Percentiles rank a stretch among this genome's conserved stretches.
Evolutionary conservation across 352 stramenopile species (phyloP).

Genomic region (Phytophthora lateralis): DNA sequence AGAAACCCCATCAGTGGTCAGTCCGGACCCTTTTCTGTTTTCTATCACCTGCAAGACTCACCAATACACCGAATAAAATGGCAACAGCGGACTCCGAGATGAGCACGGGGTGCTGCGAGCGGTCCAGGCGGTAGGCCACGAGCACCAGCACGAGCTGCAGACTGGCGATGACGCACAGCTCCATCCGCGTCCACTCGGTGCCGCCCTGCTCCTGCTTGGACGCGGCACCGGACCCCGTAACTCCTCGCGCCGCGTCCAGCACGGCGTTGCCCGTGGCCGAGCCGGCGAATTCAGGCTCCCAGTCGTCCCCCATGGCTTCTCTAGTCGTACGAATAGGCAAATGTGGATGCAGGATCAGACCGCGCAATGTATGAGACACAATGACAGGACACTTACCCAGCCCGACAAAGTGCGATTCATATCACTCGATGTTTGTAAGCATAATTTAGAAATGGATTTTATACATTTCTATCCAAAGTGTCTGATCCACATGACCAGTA

Average conservation of each 20-base stretch:
- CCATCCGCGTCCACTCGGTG: slow-evolving; percentile 70
- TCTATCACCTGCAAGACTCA: slow-evolving; percentile 31
- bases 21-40: slow-evolving; percentile 6
- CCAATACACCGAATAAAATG: slow-evolving; percentile 86
- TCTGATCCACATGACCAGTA: background rate
- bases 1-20: slow-evolving; percentile 16
- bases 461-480: no score
- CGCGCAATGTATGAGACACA: background rate
- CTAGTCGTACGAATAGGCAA: slow-evolving; percentile 14
- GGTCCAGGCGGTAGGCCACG: slow-evolving; percentile 81
- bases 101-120: slow-evolving; percentile 60
- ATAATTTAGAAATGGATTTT: background rate
- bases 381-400: slow-evolving; percentile 5
- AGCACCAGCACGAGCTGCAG: slow-evolving; percentile 84
- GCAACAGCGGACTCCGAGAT: slow-evolving; percentile 85
- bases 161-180: slow-evolving; percentile 82
- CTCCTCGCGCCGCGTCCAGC: slow-evolving; percentile 34
- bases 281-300: slow-evolving; percentile 23
- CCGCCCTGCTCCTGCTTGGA: slow-evolving; percentile 29
- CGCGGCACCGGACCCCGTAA: slow-evolving; percentile 30
- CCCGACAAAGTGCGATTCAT: slow-evolving; percentile 10
- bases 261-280: slow-evolving; percentile 39
- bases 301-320: slow-evolving; percentile 29
- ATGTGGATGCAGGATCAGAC: slow-evolving; percentile 29
- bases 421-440: slow-evolving; percentile 11